Conservation (phyloP, 805 yeast species). For the Kurtzmaniella cleridarum region DNA sequence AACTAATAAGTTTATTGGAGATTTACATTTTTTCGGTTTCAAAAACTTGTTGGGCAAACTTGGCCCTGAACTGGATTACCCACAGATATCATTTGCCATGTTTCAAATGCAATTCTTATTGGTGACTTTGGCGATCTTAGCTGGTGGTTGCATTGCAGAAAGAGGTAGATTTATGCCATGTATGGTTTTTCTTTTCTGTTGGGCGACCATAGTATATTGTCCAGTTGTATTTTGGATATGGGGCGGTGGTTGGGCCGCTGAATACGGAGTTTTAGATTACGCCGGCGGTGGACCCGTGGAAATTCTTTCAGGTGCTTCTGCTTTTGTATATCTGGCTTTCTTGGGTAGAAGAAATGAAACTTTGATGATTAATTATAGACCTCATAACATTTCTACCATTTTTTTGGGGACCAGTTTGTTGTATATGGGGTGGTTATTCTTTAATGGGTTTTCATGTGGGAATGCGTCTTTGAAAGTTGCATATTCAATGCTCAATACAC, state of each 20-base stretch:
- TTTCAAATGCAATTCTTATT: slow-evolving; percentile 90
- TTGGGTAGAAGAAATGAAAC: slow-evolving; percentile 74
- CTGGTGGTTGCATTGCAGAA: slow-evolving; percentile 85
- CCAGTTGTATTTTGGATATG: slow-evolving; percentile 97
- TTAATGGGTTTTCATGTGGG: slow-evolving; percentile 86
- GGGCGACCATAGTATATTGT: slow-evolving; percentile 90
- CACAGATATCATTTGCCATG: slow-evolving; percentile 78
- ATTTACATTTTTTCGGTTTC: slow-evolving; percentile 77
- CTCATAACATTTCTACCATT: slow-evolving; percentile 90
- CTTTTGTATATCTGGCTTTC: slow-evolving; percentile 78
- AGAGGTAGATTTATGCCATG: slow-evolving; percentile 86
- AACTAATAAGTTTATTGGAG: slow-evolving; percentile 81
- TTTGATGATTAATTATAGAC: slow-evolving; percentile 81
- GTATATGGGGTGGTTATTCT: slow-evolving; percentile 96
- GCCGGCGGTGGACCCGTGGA: slow-evolving; percentile 99
- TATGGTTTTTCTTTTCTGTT: slow-evolving; percentile 72
- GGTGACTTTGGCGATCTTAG: slow-evolving; percentile 86
- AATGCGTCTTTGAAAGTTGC: slow-evolving; percentile 80
- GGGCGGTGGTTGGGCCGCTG: slow-evolving; percentile 93
- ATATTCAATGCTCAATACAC: slow-evolving; percentile 89
- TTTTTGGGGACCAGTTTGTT: slow-evolving; percentile 81
- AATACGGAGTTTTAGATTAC: slow-evolving; percentile 90
- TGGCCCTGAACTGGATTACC: slow-evolving; percentile 46
- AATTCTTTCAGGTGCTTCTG: slow-evolving; percentile 85
- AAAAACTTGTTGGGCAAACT: slow-evolving; percentile 55